Conservation (phyloP, 23 red algal genomes). For the Gracilaria domingensis region DNA sequence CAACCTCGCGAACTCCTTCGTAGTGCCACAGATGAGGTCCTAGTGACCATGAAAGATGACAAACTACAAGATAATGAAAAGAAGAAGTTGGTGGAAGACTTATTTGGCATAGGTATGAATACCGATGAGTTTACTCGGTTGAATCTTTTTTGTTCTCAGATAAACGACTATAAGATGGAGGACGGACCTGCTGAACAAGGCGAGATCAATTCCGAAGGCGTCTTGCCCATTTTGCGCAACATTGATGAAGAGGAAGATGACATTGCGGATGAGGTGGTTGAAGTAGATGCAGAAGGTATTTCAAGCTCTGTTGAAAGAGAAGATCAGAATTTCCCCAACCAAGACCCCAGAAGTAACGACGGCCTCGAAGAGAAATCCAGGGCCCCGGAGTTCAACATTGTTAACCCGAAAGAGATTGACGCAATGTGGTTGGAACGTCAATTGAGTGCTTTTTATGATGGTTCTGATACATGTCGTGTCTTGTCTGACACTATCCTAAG, state of each 20-base stretch:
- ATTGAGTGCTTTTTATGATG: constrained; percentile 49
- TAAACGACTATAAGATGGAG: constrained; percentile 72
- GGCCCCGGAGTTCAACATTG: neutral
- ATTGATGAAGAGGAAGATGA: constrained; percentile 65
- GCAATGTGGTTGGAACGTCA: constrained; percentile 71
- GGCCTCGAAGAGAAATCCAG: neutral
- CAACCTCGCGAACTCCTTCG: constrained; percentile 83
- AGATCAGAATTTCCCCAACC: constrained; percentile 5
- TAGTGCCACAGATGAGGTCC: constrained; percentile 76
- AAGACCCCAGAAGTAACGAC: constrained; percentile 27
- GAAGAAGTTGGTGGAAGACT: constrained; percentile 36
- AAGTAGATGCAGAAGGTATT: constrained; percentile 63
- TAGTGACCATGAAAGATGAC: constrained; percentile 67
- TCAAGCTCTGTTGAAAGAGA: constrained; percentile 29
- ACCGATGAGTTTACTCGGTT: constrained; percentile 79
- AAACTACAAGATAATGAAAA: constrained; percentile 43
- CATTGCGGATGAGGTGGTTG: constrained; percentile 77
- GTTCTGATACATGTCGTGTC: constrained; percentile 39
- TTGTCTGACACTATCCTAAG: constrained; percentile 40
- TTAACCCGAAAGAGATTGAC: constrained; percentile 70
- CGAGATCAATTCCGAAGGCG: neutral
- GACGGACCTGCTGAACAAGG: constrained; percentile 24
- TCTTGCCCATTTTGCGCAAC: neutral
- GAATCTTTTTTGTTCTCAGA: constrained; percentile 57
- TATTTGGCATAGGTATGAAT: constrained; percentile 57